Base-by-base conservation (phyloP, 1,284 basidiomycete genomes). In the Sporisorium graminicola region DNA sequence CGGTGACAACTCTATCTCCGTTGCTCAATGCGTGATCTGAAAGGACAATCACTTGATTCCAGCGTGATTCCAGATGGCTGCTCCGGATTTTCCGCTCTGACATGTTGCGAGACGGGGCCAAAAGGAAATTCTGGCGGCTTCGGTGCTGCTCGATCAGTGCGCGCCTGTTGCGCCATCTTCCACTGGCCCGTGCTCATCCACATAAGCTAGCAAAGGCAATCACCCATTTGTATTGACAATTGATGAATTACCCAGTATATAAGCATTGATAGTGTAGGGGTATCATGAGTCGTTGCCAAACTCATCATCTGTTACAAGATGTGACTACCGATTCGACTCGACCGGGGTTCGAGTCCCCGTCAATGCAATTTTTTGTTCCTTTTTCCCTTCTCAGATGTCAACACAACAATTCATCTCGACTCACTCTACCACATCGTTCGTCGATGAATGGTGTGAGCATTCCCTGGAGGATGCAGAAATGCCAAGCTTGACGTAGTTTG, bases 271-370 rank as follows among this genome's bases (percentile, higher is more conserved):
- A 73, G 70, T 73, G 70, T 73, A 73, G 70, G 64, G 70, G 70
- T 73, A 73, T 73, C 70, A 73, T 65, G 70, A 67, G 70, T 64
- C 69, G 69, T 73, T 73, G 71, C 71, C 65, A n/a, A n/a, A 73
- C 62, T 65, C 71, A 61, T 68, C 65, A 53, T 35, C 22, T 57
- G 10, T n/a, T 12, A 22, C 9, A 22, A 51, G 35, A 53, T 47
- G 56, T 67, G 60, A 62, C 43, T 57, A 54, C 62, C 53, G 66
- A 63, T 72, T 72, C 74, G 74, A 68, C 74, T 74, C 69, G 74
- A 76, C 74, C 74, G 74, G 74, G 74, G 74, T 76, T 76, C 74
- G 74, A 76, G 68, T 76, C 74, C 74, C 74, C 74, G 74, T 76
- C 74, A 72, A 76, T 76, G 74, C 74, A 76, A 42, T 53, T 35